Evolutionary conservation across 2,329 filamentous ascomycete species (phyloP).

Genomic region (Colletotrichum musicola): DNA sequence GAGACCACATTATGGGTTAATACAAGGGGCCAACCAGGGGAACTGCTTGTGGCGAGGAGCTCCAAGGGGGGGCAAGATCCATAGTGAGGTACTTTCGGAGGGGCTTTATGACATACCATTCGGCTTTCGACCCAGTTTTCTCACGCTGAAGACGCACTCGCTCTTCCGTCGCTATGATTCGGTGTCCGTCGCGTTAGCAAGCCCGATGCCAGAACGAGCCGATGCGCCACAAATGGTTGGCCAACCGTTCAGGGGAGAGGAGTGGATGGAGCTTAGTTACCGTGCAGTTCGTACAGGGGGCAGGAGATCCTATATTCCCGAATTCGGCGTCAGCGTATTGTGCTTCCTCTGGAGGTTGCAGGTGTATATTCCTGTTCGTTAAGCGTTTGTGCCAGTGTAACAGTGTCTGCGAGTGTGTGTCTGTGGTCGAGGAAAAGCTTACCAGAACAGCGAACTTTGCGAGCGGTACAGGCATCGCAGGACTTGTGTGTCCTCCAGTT

Average conservation of each 20-base stretch:
- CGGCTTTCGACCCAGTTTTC: slow-evolving; percentile 41
- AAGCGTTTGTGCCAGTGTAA: too few species aligned
- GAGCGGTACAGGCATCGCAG: slow-evolving; percentile 54
- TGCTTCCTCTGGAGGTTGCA: too few species aligned
- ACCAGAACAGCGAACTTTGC: slow-evolving; percentile 56
- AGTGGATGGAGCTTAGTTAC: slow-evolving; percentile 31
- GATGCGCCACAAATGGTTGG: not conserved
- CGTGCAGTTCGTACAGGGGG: slow-evolving; percentile 46
- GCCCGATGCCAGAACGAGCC: not conserved
- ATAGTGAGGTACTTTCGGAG: too few species aligned
- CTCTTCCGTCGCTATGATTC: slow-evolving; percentile 34
- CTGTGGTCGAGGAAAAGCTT: not conserved
- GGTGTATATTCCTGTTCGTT: too few species aligned
- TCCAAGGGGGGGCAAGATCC: too few species aligned
- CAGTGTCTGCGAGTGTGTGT: too few species aligned
- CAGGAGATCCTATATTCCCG: slow-evolving; percentile 9
- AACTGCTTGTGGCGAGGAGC: too few species aligned
- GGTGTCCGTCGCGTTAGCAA: not conserved
- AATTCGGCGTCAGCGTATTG: too few species aligned
- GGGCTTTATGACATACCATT: slow-evolving; percentile 39
- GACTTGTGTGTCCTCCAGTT: slow-evolving; percentile 43
- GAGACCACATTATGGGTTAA: not conserved
- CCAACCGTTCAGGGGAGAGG: too few species aligned
- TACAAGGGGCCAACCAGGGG: too few species aligned
- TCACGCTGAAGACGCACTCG: slow-evolving; percentile 44